Evolutionary conservation across 768 basidiomycete genomes (phyloP).

Genomic region (Termitomyces bulborhizus): DNA sequence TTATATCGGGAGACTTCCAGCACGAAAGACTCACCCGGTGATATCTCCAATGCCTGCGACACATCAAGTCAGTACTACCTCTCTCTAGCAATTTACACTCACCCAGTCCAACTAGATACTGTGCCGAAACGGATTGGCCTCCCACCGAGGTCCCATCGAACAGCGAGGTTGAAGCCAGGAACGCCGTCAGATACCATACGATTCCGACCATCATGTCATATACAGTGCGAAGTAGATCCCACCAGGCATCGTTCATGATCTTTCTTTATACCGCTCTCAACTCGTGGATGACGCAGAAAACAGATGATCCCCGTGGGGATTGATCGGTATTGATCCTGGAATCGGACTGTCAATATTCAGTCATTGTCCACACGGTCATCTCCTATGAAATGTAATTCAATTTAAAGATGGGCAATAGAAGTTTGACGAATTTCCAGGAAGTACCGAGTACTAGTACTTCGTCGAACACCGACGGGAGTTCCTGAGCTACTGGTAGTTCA

Average conservation of each 20-base stretch:
- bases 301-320: background rate
- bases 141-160: constrained; percentile 21
- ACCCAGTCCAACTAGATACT: constrained; percentile 59
- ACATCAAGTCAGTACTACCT: background rate
- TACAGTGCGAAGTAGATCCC: constrained; percentile 29
- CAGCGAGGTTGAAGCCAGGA: constrained; percentile 30
- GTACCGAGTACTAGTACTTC: too few species aligned
- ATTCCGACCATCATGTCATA: constrained; percentile 31
- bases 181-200: constrained; percentile 37
- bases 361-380: background rate
- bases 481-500: too few species aligned
- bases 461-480: too few species aligned
- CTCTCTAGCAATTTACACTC: constrained; percentile 16
- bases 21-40: constrained; percentile 46
- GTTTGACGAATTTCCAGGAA: too few species aligned
- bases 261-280: constrained; percentile 6
- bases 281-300: background rate
- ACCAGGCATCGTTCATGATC: constrained; percentile 25
- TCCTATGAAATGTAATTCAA: background rate
- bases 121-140: constrained; percentile 27
- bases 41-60: constrained; percentile 63
- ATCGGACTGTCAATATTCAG: background rate
- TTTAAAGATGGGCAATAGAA: too few species aligned
- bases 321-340: background rate
- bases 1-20: background rate